Evolutionary conservation across 768 basidiomycete genomes (phyloP), one percentile per base, ranked within the genome.

Genomic region (Rhizopogon vesiculosus): DNA sequence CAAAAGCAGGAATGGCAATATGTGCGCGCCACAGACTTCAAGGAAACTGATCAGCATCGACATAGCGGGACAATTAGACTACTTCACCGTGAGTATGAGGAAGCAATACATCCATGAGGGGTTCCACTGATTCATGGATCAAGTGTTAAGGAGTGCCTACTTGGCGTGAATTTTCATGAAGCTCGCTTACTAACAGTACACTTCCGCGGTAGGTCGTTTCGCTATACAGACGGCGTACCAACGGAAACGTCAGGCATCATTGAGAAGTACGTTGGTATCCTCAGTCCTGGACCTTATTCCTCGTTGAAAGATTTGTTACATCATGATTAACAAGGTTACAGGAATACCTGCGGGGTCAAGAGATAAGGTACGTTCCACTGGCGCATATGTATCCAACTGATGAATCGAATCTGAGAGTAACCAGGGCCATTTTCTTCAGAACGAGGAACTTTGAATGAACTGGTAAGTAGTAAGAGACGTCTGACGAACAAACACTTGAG

Each of bases 301-400:
- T 12, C 19, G 22, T 49, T 48, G 31, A 15, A 35, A 33, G 13
- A 31, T 12, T 9, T 49, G 38, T 13, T 49, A 54, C 31, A 15
- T n/a, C n/a, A n/a, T n/a, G n/a, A n/a, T 15, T 28, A 16, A 16
- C 22, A 46, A 58, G 61, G 59, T 63, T 57, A 7, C 64, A 66
- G 66, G 19, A 61, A 61, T 61, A 63, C 61, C 25, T 42, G 42
- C 48, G 1, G 13, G 3, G n/a, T 3, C 10, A 3, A 45, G 43
- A 9, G 56, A 61, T 54, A 54, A 40, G 42, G 48, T n/a, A 18
- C 6, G 6, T 15, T 4, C 33, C 45, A n/a, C 18, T 19, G 18
- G 18, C 4, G 18, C 31, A 48, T 48, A 45, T 31, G 29, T 29
- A 31, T n/a, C 13, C 46, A 22, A 22, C 7, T 35, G 48, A 33